phyloP scores from a whole-genome alignment of 2,329 filamentous ascomycete genomes.

The Microcyclospora tardicrescens region DNA sequence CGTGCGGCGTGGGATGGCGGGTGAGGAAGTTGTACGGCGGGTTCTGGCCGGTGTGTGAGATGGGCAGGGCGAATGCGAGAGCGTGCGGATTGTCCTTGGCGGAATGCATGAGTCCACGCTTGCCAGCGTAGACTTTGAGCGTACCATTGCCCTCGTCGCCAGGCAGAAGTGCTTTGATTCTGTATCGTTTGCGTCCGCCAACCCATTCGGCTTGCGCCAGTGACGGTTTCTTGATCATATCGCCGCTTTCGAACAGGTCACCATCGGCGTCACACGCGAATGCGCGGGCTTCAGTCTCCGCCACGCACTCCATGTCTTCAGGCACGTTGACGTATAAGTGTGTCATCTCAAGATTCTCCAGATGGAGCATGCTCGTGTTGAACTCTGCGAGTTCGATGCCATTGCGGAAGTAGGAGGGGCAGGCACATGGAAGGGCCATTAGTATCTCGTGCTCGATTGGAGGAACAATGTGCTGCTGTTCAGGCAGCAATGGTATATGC shows the following conservation, averaged over 20 bases:
- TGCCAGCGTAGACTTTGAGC: conserved; percentile 86
- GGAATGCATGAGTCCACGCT: conserved; percentile 90
- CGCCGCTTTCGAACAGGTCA: conserved; percentile 85
- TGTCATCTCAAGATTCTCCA: conserved; percentile 87
- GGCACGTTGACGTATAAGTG: conserved; percentile 83
- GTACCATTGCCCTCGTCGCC: conserved; percentile 81
- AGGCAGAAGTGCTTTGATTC: conserved; percentile 80
- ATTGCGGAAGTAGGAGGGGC: conserved; percentile 79
- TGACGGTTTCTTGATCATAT: conserved; percentile 71
- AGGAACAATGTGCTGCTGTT: conserved; percentile 87
- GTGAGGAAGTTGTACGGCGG: conserved; percentile 87
- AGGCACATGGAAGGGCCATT: conserved; percentile 72
- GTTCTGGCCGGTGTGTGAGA: conserved; percentile 83
- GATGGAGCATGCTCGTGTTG: conserved; percentile 71
- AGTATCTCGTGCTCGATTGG: conserved; percentile 75
- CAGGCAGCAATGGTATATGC: conserved; percentile 74
- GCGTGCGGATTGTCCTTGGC: conserved; percentile 93
- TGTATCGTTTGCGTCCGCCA: conserved; percentile 75
- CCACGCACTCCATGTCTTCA: conserved; percentile 77
- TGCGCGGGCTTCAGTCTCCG: conserved; percentile 76
- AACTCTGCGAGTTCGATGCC: conserved; percentile 71
- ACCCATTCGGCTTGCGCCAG: conserved; percentile 89
- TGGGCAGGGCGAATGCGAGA: conserved; percentile 75
- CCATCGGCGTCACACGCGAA: conserved; percentile 76
- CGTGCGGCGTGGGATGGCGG: conserved; percentile 89